Conservation (phyloP, 768 basidiomycete species). For the Mrakia gelida region DNA sequence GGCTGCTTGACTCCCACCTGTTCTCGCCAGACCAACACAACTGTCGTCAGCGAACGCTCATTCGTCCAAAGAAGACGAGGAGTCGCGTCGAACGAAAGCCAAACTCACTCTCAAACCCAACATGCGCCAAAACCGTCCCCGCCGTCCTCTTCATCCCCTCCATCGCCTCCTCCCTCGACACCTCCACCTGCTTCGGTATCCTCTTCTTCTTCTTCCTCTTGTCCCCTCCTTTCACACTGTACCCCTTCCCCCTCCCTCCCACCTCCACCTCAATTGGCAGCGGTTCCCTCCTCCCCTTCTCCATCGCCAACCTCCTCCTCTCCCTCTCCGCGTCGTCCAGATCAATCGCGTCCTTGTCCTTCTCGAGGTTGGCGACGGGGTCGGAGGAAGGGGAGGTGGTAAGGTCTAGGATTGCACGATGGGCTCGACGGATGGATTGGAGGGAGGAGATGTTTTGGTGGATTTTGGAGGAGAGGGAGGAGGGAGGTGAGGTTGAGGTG, state of each 20-base stretch:
- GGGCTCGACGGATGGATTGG: constrained; percentile 14
- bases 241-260: background rate
- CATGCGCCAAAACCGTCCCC: constrained; percentile 65
- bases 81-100: background rate
- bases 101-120: constrained; percentile 79
- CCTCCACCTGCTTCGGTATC: constrained; percentile 5
- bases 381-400: too few relatives aligned
- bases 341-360: constrained; percentile 2
- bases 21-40: background rate
- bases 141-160: constrained; percentile 37
- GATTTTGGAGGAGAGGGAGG: constrained; percentile 16
- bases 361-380: background rate
- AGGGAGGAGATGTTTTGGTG: constrained; percentile 28
- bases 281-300: background rate
- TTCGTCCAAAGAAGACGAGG: background rate
- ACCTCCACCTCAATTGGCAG: constrained; percentile 6
- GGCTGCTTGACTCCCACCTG: constrained; percentile 70
- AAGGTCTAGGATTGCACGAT: constrained; percentile 11
- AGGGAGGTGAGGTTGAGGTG: background rate
- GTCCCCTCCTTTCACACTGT: background rate
- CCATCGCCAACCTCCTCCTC: constrained; percentile 16
- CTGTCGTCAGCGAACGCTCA: background rate
- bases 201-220: background rate
- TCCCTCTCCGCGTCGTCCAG: constrained; percentile 2
- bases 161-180: constrained; percentile 11